These are phyloP conservation scores for Cryptococcus sp. DNA, from an alignment of 1,284 basidiomycete genomes.

Conservation along the genomic window DNA sequence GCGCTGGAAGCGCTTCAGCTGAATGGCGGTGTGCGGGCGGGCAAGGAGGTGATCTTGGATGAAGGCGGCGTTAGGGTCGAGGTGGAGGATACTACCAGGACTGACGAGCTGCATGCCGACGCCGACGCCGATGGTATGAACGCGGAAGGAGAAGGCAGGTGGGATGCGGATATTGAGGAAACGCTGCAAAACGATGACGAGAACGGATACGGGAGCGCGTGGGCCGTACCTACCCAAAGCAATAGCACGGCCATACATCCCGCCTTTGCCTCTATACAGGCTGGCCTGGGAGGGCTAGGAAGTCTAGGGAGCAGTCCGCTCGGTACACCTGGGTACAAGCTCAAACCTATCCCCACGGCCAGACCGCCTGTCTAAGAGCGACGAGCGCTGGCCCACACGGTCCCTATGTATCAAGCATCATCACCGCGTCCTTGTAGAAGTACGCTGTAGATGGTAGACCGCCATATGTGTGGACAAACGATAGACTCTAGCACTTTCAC, in stretches of 20 bases:
- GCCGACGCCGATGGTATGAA: slow-evolving; percentile 5
- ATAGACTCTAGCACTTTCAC: no score
- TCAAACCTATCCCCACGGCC: slow-evolving; percentile 42
- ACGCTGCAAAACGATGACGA: no score
- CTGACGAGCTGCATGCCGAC: not conserved
- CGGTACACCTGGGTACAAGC: slow-evolving; percentile 29
- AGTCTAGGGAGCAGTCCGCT: slow-evolving; percentile 5
- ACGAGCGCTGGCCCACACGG: not conserved
- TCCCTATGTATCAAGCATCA: no score
- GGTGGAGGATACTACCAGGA: slow-evolving; percentile 44
- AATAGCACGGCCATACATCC: no score
- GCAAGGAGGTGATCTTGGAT: slow-evolving; percentile 45
- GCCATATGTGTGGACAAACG: no score
- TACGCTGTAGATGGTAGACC: no score
- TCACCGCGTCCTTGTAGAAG: no score
- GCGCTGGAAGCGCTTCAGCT: slow-evolving; percentile 63
- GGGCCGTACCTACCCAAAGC: no score
- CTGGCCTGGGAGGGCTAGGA: slow-evolving; percentile 17
- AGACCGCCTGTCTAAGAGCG: slow-evolving; percentile 34
- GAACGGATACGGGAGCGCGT: no score
- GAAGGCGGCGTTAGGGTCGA: slow-evolving; percentile 47
- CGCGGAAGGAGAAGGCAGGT: slow-evolving; percentile 4
- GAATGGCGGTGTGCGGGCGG: slow-evolving; percentile 19
- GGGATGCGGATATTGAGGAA: slow-evolving; percentile 25
- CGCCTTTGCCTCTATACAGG: not conserved